A percentile compares a stretch with the other conserved stretches of the same genome.
These are phyloP conservation scores for Emericellopsis terricola DNA, from an alignment of 495 filamentous ascomycete species.

Conservation along the genomic window DNA sequence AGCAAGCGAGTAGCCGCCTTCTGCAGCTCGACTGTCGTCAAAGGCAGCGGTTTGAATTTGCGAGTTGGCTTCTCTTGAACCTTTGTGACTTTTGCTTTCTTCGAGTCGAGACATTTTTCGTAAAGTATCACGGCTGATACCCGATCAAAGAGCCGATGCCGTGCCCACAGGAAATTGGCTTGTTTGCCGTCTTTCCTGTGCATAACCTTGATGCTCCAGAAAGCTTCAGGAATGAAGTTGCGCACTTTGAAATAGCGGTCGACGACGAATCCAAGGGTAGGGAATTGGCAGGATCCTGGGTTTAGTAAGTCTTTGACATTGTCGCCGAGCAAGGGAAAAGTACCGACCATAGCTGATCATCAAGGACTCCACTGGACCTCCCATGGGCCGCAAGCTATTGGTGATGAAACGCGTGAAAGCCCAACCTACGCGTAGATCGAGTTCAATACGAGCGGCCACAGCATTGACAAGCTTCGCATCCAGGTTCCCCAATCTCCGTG, in stretches of 20 bases:
- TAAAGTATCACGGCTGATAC: conserved; percentile 64
- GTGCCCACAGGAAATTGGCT: conserved; percentile 72
- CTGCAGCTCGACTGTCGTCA: conserved; percentile 97
- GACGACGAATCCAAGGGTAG: conserved; percentile 90
- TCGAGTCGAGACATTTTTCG: conserved; percentile 67
- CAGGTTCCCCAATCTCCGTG: conserved; percentile 52
- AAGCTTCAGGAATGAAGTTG: conserved; percentile 82
- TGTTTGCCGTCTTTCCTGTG: conserved; percentile 59
- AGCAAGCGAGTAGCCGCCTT: conserved; percentile 84
- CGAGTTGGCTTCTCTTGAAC: conserved; percentile 80
- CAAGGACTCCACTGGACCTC: conserved; percentile 38
- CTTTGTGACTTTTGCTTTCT: conserved; percentile 59
- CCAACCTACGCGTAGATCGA: conserved; percentile 80
- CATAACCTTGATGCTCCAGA: conserved; percentile 82
- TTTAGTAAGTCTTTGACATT: conserved; percentile 4
- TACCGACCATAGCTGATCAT: conserved; percentile 72
- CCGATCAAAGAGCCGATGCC: conserved; percentile 75
- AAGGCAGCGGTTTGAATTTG: conserved; percentile 82
- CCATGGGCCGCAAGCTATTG: conserved; percentile 47
- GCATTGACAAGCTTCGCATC: conserved; percentile 80
- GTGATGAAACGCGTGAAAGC: conserved; percentile 87
- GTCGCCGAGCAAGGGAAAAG: background rate
- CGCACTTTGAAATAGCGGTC: conserved; percentile 84
- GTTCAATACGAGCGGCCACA: conserved; percentile 75
- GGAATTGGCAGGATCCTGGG: conserved; percentile 86